A percentile compares a stretch with the other conserved stretches of the same genome.
Evolutionary conservation across 345 rosid genomes (phyloP).

Genomic region (Salix exigua): DNA sequence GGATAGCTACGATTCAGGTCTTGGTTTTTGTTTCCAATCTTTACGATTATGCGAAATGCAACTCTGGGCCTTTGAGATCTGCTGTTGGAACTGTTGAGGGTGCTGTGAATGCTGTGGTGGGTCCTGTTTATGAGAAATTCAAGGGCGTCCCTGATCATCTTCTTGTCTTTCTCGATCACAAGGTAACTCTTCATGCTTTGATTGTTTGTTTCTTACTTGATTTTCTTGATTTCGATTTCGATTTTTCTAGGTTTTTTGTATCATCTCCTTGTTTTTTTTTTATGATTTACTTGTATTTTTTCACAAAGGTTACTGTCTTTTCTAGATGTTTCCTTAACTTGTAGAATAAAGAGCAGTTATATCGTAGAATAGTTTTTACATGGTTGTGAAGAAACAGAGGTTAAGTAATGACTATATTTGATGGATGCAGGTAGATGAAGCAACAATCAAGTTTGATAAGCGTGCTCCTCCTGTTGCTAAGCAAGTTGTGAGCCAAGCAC

Average conservation of each 20-base stretch:
- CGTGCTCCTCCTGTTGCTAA: constrained; percentile 73
- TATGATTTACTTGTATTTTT: too few relatives aligned
- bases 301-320: too few relatives aligned
- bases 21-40: constrained; percentile 48
- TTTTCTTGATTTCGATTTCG: background rate
- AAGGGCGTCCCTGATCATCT: constrained; percentile 62
- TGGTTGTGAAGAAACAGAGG: background rate
- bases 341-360: too few relatives aligned
- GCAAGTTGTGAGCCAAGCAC: constrained; percentile 39
- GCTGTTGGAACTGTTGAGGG: constrained; percentile 65
- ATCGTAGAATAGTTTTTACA: too few relatives aligned
- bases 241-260: background rate
- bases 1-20: constrained; percentile 53
- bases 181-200: constrained; percentile 39
- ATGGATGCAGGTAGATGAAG: constrained; percentile 59
- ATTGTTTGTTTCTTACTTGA: background rate
- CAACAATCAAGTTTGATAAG: constrained; percentile 49
- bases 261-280: background rate
- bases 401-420: background rate
- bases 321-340: too few relatives aligned
- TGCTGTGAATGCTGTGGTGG: constrained; percentile 54
- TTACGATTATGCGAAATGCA: constrained; percentile 67
- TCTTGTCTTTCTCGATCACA: constrained; percentile 63
- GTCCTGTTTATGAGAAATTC: constrained; percentile 61
- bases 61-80: constrained; percentile 73